Percentiles rank a stretch among this genome's conserved stretches.
Evolutionary conservation across 2,329 filamentous ascomycete genomes (phyloP).

Genomic region (Beauveria rudraprayagi): DNA sequence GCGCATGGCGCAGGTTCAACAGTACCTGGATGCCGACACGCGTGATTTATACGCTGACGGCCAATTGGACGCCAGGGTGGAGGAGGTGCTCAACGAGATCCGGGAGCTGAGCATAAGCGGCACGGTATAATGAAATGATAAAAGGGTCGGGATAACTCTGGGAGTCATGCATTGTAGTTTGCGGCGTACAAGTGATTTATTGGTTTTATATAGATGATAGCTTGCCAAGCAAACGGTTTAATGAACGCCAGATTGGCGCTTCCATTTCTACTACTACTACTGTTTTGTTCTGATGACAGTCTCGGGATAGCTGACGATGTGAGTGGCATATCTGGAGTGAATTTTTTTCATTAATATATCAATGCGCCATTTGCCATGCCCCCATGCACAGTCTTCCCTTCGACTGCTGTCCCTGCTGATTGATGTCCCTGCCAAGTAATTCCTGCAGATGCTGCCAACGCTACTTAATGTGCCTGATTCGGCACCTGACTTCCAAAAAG

Average conservation of each 20-base stretch:
- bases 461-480: conserved; percentile 9
- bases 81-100: conserved; percentile 95
- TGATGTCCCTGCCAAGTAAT: neutral
- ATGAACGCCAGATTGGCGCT: neutral
- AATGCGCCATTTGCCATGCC: neutral
- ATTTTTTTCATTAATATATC: neutral
- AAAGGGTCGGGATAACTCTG: neutral
- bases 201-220: conserved; percentile 5
- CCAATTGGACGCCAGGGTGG: conserved; percentile 82
- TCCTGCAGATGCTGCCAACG: neutral
- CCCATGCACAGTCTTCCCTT: neutral
- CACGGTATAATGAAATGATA: conserved; percentile 40
- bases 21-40: conserved; percentile 92
- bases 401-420: neutral
- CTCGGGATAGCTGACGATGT: too few relatives aligned
- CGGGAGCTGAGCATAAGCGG: conserved; percentile 87
- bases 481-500: conserved; percentile 31
- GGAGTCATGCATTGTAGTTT: conserved; percentile 2
- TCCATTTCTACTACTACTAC: neutral
- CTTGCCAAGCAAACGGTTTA: neutral
- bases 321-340: neutral
- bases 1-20: conserved; percentile 97
- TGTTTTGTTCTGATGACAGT: too few relatives aligned
- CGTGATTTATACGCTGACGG: conserved; percentile 93
- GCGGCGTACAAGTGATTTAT: conserved; percentile 4